Evolutionary conservation across 2,329 filamentous ascomycete genomes (phyloP).

Genomic region (Penicillium sumatraense): DNA sequence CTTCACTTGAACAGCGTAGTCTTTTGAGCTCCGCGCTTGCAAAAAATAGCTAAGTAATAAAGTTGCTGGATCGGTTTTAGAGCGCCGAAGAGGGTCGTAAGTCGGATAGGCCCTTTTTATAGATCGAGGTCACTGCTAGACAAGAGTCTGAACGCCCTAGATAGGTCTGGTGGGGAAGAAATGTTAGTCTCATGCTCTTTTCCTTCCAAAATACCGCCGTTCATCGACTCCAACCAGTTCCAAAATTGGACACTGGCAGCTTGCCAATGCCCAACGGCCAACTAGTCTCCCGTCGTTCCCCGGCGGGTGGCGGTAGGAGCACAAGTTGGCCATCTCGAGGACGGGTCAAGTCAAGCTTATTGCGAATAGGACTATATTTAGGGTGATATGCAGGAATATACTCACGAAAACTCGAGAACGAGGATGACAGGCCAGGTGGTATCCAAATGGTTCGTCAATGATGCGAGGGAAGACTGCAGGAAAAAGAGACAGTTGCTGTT

Average conservation of each 20-base stretch:
- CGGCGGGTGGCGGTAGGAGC: slow-evolving; percentile 17
- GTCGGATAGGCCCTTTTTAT: slow-evolving; percentile 15
- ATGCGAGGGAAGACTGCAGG: slow-evolving; percentile 24
- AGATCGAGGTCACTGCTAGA: slow-evolving; percentile 5
- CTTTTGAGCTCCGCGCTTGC: neutral
- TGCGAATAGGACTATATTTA: slow-evolving; percentile 10
- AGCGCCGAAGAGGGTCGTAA: neutral
- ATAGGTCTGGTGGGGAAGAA: neutral
- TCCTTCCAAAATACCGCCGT: neutral
- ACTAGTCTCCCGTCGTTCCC: slow-evolving; percentile 3
- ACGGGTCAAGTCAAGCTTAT: slow-evolving; percentile 26
- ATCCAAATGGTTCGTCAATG: slow-evolving; percentile 11
- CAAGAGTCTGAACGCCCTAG: neutral
- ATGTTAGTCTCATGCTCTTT: slow-evolving; percentile 12
- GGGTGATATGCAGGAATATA: slow-evolving; percentile 8
- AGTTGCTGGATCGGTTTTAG: neutral
- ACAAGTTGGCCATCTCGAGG: slow-evolving; percentile 8
- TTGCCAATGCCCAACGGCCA: slow-evolving; percentile 13
- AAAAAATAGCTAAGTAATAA: neutral
- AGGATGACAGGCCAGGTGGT: neutral
- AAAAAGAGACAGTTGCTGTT: slow-evolving; percentile 14
- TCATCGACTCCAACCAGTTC: neutral
- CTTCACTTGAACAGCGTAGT: neutral
- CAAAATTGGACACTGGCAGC: slow-evolving; percentile 1
- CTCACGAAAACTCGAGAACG: slow-evolving; percentile 15